Evolutionary conservation across 306 rosid species (phyloP), one percentile per base, ranked within the genome.

Genomic region (Hylodesmum podocarpum): DNA sequence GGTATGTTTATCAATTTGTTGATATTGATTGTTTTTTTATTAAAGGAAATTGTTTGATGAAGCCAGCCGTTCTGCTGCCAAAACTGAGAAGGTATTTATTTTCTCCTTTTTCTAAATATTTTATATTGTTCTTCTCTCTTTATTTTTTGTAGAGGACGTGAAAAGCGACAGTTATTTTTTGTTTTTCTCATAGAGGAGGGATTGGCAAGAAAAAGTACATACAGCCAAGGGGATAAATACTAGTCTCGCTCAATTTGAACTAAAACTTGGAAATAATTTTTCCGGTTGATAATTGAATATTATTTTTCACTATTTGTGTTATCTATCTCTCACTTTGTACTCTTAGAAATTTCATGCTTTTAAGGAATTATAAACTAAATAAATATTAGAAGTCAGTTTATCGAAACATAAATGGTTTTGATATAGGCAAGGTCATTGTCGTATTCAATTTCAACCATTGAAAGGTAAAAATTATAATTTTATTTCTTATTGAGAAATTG

Each of bases 21-120:
- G 51, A 37, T 49, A 24, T 51, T 71, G 69, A 70, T 18, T 47
- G 19, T 19, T 57, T 50, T 63, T 72, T 28, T 25, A 78, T 75
- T 57, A 76, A 81, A 95, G 99, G 92, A 95, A 87, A 84, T 81
- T 88, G 83, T 89, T 89, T 87, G 94, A 67, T 41, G 87, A 88
- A 59, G 86, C 72, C 54, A 65, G 70, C 66, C 81, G 75, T 24
- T 79, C 66, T 78, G 73, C 70, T 73, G 51, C 87, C 53, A 85
- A 78, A 84, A 80, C 77, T 21, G 75, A 85, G 75, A 87, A 90
- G 97, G 99, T 95, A 89, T 63, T 15, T 4, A 6, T 68, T 46
- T 72, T 58, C 21, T 18, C 55, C 50, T 59, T 24, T 24, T 27
- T 8, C 78, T 44, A 37, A 11, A 41, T 66, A 28, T 70, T 34